phyloP scores from a whole-genome alignment of 805 yeast genomes.

The Wickerhamiella bombiphila region DNA sequence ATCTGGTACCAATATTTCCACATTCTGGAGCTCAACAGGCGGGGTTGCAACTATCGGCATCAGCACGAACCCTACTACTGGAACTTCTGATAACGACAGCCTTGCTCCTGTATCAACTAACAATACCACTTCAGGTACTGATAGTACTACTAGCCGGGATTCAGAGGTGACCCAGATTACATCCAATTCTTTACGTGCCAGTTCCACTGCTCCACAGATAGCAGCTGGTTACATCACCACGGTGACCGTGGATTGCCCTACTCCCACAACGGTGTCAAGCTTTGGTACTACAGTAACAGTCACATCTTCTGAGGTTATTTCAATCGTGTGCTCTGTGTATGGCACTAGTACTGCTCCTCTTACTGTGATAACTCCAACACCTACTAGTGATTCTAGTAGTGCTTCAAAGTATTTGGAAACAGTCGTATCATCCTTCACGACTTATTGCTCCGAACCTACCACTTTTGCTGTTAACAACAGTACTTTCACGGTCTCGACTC shows the following conservation, averaged over 20 bases:
- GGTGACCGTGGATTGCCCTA: background rate
- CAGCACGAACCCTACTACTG: too few species aligned
- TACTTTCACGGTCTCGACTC: slow-evolving; percentile 7
- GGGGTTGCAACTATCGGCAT: too few species aligned
- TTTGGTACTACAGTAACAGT: background rate
- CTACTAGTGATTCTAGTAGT: background rate
- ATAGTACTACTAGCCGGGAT: too few species aligned
- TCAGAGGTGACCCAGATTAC: too few species aligned
- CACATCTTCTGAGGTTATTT: background rate
- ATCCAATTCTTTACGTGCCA: too few species aligned
- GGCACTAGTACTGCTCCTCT: background rate
- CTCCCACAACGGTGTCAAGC: background rate
- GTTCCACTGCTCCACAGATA: too few species aligned
- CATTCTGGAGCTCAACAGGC: too few species aligned
- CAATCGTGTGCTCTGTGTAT: background rate
- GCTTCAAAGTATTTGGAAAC: background rate
- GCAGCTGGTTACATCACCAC: background rate
- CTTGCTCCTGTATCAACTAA: too few species aligned
- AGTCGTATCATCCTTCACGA: slow-evolving; percentile 5
- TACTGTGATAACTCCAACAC: too few species aligned
- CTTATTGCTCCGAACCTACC: slow-evolving; percentile 7
- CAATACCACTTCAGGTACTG: too few species aligned
- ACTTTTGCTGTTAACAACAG: slow-evolving; percentile 4
- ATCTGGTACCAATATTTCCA: too few species aligned
- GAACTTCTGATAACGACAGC: too few species aligned